A percentile compares a stretch with the other conserved stretches of the same genome.
phyloP scores from a whole-genome alignment of 179 eudicot genomes.

The Corrigiola litoralis region DNA sequence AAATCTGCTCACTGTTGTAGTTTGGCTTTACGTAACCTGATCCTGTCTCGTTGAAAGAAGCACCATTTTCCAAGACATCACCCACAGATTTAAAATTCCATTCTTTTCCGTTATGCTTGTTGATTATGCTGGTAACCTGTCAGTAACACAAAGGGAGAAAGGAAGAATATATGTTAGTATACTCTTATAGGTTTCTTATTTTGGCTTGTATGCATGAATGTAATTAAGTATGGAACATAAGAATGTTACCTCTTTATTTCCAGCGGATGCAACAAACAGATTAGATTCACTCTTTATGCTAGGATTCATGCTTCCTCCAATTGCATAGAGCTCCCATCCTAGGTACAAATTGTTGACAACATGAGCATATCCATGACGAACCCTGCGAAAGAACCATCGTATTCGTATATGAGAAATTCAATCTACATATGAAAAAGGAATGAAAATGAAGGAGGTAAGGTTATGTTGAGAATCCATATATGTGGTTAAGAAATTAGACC shows the following conservation, averaged over 20 bases:
- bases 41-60: slow-evolving; percentile 40
- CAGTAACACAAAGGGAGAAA: neutral
- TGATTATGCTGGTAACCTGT: slow-evolving; percentile 53
- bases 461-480: neutral
- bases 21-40: slow-evolving; percentile 44
- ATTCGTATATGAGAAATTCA: neutral
- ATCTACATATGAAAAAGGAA: neutral
- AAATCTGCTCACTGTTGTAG: slow-evolving; percentile 47
- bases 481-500: slow-evolving; percentile 36
- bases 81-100: slow-evolving; percentile 52
- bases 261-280: slow-evolving; percentile 60
- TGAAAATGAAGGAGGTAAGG: neutral
- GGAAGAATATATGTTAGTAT: neutral
- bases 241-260: slow-evolving; percentile 58
- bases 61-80: slow-evolving; percentile 78
- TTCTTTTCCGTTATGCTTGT: slow-evolving; percentile 15
- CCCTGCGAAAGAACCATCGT: slow-evolving; percentile 32
- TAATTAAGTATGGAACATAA: neutral
- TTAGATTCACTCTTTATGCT: slow-evolving; percentile 76
- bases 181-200: neutral
- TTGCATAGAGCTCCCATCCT: slow-evolving; percentile 79
- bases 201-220: neutral
- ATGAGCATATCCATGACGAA: slow-evolving; percentile 85
- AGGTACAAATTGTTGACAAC: slow-evolving; percentile 84
- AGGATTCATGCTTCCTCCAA: slow-evolving; percentile 90